Evolutionary conservation across 2,329 filamentous ascomycete genomes (phyloP).

Genomic region (Apiospora marii): DNA sequence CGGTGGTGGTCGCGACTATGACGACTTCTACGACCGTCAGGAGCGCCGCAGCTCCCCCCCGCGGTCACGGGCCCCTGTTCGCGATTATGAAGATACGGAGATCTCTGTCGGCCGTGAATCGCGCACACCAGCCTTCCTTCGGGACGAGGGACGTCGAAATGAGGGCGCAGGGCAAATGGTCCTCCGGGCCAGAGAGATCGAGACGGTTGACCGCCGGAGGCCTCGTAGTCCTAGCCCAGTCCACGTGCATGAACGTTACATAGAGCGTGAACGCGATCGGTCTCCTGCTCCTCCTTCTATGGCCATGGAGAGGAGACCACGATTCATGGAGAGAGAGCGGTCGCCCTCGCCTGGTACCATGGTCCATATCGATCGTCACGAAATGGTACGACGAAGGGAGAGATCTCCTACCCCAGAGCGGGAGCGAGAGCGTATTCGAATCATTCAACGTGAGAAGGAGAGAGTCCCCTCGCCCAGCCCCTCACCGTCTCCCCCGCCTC

Average conservation of each 20-base stretch:
- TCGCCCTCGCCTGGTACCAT: constrained; percentile 43
- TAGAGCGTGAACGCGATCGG: constrained; percentile 53
- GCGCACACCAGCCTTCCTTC: constrained; percentile 59
- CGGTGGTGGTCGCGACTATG: constrained; percentile 36
- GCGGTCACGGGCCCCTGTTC: constrained; percentile 39
- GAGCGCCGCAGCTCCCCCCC: constrained; percentile 34
- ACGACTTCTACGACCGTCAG: constrained; percentile 38
- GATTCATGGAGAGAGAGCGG: constrained; percentile 51
- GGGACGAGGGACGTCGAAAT: constrained; percentile 55
- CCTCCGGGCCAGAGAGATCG: constrained; percentile 62
- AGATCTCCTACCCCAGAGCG: constrained; percentile 49
- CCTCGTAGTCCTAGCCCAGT: constrained; percentile 53
- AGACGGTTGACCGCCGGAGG: constrained; percentile 58
- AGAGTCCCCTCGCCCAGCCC: constrained; percentile 54
- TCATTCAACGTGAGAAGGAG: constrained; percentile 57
- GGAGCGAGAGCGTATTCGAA: constrained; percentile 56
- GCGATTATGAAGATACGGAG: constrained; percentile 50
- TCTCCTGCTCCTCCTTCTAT: constrained; percentile 46
- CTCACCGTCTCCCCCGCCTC: constrained; percentile 63
- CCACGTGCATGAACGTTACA: constrained; percentile 48
- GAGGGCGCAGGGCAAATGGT: constrained; percentile 61
- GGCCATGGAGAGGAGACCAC: constrained; percentile 47
- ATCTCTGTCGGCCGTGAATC: constrained; percentile 54
- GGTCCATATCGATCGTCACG: constrained; percentile 38
- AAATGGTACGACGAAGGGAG: constrained; percentile 39